phyloP scores from a whole-genome alignment of 2,329 filamentous ascomycete species.

The Arthroderma sp. region DNA sequence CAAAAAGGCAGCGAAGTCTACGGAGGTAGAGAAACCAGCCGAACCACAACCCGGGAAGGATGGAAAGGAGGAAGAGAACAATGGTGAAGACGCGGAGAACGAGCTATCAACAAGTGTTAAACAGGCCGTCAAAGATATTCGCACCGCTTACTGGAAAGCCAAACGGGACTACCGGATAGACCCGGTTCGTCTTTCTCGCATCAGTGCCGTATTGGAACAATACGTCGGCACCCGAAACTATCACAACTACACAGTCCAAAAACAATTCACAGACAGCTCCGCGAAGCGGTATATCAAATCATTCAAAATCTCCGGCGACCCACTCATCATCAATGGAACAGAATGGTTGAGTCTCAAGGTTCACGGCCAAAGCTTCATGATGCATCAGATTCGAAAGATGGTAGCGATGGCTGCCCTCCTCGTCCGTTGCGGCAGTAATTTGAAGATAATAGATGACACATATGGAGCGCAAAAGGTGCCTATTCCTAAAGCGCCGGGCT shows the following conservation, averaged over 20 bases:
- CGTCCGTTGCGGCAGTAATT: slow-evolving; percentile 68
- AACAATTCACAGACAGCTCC: slow-evolving; percentile 65
- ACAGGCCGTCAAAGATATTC: slow-evolving; percentile 57
- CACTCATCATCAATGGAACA: slow-evolving; percentile 76
- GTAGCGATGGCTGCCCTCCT: slow-evolving; percentile 80
- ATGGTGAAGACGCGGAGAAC: slow-evolving; percentile 9
- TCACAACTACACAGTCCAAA: slow-evolving; percentile 96
- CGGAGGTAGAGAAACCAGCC: not conserved
- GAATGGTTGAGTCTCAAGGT: slow-evolving; percentile 95
- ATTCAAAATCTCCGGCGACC: slow-evolving; percentile 62
- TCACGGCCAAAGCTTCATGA: slow-evolving; percentile 98
- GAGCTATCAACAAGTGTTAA: slow-evolving; percentile 36
- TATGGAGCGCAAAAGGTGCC: slow-evolving; percentile 62
- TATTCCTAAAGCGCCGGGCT: slow-evolving; percentile 84
- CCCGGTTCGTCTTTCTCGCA: slow-evolving; percentile 53
- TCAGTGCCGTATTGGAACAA: slow-evolving; percentile 60
- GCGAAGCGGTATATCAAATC: slow-evolving; percentile 86
- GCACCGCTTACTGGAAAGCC: slow-evolving; percentile 65
- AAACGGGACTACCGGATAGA: slow-evolving; percentile 78
- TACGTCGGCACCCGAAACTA: slow-evolving; percentile 83
- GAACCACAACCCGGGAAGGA: no score
- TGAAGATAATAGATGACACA: slow-evolving; percentile 57
- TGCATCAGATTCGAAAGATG: slow-evolving; percentile 99
- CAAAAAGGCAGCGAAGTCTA: not conserved
- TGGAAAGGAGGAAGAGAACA: not conserved